Evolutionary conservation across 768 basidiomycete species (phyloP).

Genomic region (Boletus insuetus): DNA sequence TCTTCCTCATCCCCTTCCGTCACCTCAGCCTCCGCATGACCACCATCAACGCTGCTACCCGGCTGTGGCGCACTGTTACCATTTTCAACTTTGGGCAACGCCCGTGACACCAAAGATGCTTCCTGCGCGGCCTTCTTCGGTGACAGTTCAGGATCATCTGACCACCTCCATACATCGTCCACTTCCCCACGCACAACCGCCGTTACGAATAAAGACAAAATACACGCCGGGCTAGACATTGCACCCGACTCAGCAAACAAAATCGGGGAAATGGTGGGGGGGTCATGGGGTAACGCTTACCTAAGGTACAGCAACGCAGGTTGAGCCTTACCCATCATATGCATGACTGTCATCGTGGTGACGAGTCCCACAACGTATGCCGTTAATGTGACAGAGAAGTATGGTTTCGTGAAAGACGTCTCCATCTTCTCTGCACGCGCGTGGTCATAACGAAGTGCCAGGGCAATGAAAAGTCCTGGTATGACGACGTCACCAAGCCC

Average conservation of each 20-base stretch:
- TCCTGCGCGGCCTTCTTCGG: constrained; percentile 15
- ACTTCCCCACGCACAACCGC: constrained; percentile 67
- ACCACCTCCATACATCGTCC: constrained; percentile 68
- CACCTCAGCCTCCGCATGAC: constrained; percentile 4
- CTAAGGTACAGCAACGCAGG: constrained; percentile 92
- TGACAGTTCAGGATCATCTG: constrained; percentile 46
- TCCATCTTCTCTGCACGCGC: constrained; percentile 39
- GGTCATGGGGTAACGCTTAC: constrained; percentile 37
- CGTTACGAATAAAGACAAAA: constrained; percentile 62
- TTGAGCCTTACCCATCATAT: constrained; percentile 70
- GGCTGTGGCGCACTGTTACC: constrained; percentile 18
- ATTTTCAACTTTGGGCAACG: constrained; percentile 13
- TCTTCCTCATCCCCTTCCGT: constrained; percentile 14
- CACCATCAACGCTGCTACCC: constrained; percentile 14
- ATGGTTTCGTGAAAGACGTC: constrained; percentile 58
- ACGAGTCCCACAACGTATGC: constrained; percentile 75
- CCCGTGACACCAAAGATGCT: constrained; percentile 8
- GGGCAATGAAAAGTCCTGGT: constrained; percentile 70
- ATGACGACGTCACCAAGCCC: constrained; percentile 86
- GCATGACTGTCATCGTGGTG: constrained; percentile 85
- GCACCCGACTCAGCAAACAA: not conserved
- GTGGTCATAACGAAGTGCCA: constrained; percentile 84
- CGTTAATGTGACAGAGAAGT: constrained; percentile 65
- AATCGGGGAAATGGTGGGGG: not conserved
- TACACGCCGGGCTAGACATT: constrained; percentile 64